Evolutionary conservation across 176 grass and related monocot species (phyloP).

Genomic region (Thalia dealbata): DNA sequence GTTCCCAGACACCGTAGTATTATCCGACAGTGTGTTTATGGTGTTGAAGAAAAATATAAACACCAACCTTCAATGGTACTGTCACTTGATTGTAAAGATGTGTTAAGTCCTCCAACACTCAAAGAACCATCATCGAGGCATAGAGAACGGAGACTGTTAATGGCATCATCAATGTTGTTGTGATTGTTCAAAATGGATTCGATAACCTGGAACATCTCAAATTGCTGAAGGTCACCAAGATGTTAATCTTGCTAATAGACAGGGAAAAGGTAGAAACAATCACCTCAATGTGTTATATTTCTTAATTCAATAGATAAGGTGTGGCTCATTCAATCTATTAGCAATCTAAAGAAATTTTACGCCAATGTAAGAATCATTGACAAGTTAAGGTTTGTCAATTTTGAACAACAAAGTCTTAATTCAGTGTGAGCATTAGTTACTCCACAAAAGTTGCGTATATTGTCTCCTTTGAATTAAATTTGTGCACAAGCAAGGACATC

Average conservation of each 20-base stretch:
- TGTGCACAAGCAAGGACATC: background rate
- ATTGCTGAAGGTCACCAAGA: background rate
- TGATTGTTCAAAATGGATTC: conserved; percentile 22
- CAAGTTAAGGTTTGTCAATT: no score
- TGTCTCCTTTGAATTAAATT: background rate
- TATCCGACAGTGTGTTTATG: background rate
- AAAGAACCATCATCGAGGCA: conserved; percentile 25
- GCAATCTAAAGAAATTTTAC: no score
- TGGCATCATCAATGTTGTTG: conserved; percentile 26
- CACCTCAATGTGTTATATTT: no score
- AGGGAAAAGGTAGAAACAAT: background rate
- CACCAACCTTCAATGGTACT: conserved; percentile 2
- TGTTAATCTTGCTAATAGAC: background rate
- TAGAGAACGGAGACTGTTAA: conserved; percentile 24
- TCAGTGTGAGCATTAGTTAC: background rate
- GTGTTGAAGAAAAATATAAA: background rate
- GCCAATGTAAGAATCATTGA: no score
- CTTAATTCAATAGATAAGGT: no score
- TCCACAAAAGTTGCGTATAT: background rate
- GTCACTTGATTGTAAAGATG: conserved; percentile 3
- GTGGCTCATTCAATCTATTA: no score
- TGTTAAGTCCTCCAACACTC: conserved; percentile 2
- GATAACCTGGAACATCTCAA: conserved; percentile 8
- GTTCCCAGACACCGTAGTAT: background rate
- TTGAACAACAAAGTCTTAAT: background rate